Conservation (phyloP, 169 alveolate species). For the Plasmodium vinckei region DNA sequence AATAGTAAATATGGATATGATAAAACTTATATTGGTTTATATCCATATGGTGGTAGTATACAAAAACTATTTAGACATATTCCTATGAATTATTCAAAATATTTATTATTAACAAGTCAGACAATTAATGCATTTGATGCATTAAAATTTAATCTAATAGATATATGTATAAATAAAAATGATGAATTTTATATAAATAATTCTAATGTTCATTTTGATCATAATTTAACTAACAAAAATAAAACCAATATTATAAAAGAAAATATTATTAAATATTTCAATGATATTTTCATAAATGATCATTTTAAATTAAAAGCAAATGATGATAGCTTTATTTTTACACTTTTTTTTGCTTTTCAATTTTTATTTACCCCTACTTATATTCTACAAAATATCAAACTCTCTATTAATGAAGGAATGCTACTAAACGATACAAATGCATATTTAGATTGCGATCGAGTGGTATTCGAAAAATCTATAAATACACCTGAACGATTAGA, state of each 20-base stretch:
- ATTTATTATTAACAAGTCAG: conserved; percentile 43
- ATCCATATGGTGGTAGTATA: conserved; percentile 56
- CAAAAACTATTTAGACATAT: conserved; percentile 54
- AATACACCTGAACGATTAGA: conserved; percentile 30
- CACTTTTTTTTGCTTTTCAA: conserved; percentile 65
- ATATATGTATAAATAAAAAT: conserved; percentile 31
- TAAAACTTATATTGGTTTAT: conserved; percentile 43
- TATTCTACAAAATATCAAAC: conserved; percentile 26
- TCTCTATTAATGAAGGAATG: conserved; percentile 48
- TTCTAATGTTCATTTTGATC: conserved; percentile 19
- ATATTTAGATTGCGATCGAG: conserved; percentile 38
- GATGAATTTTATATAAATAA: conserved; percentile 29
- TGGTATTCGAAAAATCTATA: conserved; percentile 25
- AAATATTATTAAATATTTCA: conserved; percentile 19
- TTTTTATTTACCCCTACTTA: conserved; percentile 54
- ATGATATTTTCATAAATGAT: conserved; percentile 22
- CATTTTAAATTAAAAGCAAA: conserved; percentile 1
- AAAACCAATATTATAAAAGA: conserved; percentile 25
- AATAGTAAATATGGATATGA: conserved; percentile 49
- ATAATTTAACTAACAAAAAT: conserved; percentile 9
- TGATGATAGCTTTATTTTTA: conserved; percentile 53
- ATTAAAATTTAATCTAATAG: conserved; percentile 38
- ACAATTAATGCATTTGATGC: conserved; percentile 41
- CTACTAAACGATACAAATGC: conserved; percentile 22
- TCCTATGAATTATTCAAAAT: conserved; percentile 42